Conservation (phyloP, 768 basidiomycete genomes). For the Amanita thiersii region DNA sequence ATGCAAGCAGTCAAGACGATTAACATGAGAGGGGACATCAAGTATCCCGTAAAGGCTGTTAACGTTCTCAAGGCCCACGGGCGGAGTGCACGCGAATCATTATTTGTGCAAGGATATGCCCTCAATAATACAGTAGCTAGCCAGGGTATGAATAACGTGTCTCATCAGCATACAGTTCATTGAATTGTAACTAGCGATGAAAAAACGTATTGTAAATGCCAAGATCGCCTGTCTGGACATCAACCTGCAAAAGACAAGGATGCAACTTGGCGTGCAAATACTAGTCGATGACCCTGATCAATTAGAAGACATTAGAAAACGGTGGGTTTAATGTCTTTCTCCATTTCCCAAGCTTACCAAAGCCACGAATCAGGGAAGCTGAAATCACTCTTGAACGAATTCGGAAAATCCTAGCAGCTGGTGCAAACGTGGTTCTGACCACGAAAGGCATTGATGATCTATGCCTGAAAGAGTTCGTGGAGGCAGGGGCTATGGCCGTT, state of each 20-base stretch:
- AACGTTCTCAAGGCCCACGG: constrained; percentile 98
- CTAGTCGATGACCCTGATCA: constrained; percentile 95
- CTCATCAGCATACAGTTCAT: constrained; percentile 2
- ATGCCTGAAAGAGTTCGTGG: constrained; percentile 97
- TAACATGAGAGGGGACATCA: constrained; percentile 90
- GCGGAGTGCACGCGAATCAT: constrained; percentile 87
- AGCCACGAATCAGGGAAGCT: constrained; percentile 61
- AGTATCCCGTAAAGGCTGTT: constrained; percentile 99
- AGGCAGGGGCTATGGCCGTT: constrained; percentile 98
- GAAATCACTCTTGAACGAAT: constrained; percentile 96
- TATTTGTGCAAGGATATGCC: constrained; percentile 94
- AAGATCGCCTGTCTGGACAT: constrained; percentile 99
- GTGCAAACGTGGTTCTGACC: constrained; percentile 94
- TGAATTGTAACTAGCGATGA: constrained; percentile 68
- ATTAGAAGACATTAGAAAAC: constrained; percentile 90
- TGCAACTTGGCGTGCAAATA: constrained; percentile 98
- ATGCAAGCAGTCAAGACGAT: constrained; percentile 96
- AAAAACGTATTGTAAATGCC: constrained; percentile 84
- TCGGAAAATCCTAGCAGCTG: constrained; percentile 90
- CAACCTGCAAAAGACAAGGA: constrained; percentile 91
- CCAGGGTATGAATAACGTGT: constrained; percentile 56
- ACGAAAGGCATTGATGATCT: constrained; percentile 99
- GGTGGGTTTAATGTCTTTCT: constrained; percentile 54
- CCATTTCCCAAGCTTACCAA: no score
- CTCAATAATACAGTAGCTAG: constrained; percentile 98